Base-by-base conservation (phyloP, 2,329 filamentous ascomycete genomes). In the Tolypocladium guangdongense region DNA sequence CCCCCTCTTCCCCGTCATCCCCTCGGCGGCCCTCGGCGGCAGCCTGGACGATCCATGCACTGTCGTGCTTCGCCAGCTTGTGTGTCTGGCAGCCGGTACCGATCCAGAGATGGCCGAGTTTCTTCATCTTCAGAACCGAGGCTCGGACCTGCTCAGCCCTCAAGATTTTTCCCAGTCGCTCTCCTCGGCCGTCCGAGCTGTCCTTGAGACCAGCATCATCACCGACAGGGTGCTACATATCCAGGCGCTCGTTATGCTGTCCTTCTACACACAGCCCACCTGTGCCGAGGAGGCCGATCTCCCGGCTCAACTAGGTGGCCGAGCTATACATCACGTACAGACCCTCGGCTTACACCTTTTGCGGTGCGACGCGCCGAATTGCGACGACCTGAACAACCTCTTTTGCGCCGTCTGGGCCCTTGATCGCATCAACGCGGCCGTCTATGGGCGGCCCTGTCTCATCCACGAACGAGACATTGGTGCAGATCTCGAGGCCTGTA, bases 321-420 rank as follows among this genome's bases (percentile, higher is more conserved):
- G 75, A 20, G 80, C 80, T 1, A 72, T 81, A 10, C 79, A 83
- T 52, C 78, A 83, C 53, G 73, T 77, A 39, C 76, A 82, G 41
- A 82, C 78, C 0, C 66, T 83, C 0, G 68, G 81, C 1, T 61
- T 83, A 20, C 81, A 84, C 52, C 69, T 84, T 0, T 56, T 73
- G 0, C 67, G 68, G 4, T 69, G 73, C 52, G 64, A 72, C 49
- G 69, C 60, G 24, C 65, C 69, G 0, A 70, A 71, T 30, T 64
- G 67, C 11, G 68, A 74, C 43, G 71, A 74, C 30, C 66, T 74
- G 2, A 74, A 77, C 52, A 74, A 70, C 2, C 59, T 83, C 2
- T 81, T 82, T 46, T 83, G 79, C 59, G 78, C 76, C 7, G 68
- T 82, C 0, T 84, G 80, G 80, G 80, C 80, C 0, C 63, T 85